phyloP scores from a whole-genome alignment of 1,284 basidiomycete species.

The Coniferiporia weirii region DNA sequence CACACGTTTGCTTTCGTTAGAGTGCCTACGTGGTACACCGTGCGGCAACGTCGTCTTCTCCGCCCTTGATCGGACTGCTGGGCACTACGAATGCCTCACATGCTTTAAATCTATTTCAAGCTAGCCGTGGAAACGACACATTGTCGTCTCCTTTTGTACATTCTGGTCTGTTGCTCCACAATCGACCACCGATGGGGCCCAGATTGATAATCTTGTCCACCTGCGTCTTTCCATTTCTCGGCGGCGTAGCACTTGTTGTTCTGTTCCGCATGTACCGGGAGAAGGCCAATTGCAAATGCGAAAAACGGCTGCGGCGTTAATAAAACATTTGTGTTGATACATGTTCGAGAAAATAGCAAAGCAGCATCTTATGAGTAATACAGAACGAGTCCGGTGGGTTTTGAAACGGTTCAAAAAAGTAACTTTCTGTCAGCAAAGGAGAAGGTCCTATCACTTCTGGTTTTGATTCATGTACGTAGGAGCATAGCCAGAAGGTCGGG shows the following conservation, averaged over 20 bases:
- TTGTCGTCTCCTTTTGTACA: slow-evolving; percentile 23
- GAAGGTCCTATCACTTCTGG: slow-evolving; percentile 1
- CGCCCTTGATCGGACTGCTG: slow-evolving; percentile 45
- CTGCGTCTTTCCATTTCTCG: slow-evolving; percentile 7
- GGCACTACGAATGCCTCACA: slow-evolving; percentile 38
- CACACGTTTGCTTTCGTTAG: slow-evolving; percentile 25
- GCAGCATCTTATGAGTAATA: not conserved
- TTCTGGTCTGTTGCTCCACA: slow-evolving; percentile 15
- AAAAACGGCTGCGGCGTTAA: not conserved
- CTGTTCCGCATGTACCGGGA: slow-evolving; percentile 15
- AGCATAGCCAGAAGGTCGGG: slow-evolving; percentile 1
- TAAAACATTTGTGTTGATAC: slow-evolving; percentile 3
- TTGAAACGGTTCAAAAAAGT: not conserved
- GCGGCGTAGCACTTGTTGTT: slow-evolving; percentile 6
- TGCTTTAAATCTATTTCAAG: slow-evolving; percentile 38
- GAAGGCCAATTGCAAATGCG: slow-evolving; percentile 4
- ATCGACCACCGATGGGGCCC: not conserved
- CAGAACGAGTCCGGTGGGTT: not conserved
- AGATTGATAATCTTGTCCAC: slow-evolving; percentile 5
- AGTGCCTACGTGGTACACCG: slow-evolving; percentile 52
- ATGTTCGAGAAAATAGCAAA: not conserved
- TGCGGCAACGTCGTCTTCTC: slow-evolving; percentile 34
- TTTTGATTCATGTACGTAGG: slow-evolving; percentile 15
- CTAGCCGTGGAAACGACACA: slow-evolving; percentile 40
- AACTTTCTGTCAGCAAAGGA: not conserved